These are phyloP conservation scores for Cryptosporidium meleagridis DNA, from an alignment of 169 alveolate species.

Conservation along the genomic window DNA sequence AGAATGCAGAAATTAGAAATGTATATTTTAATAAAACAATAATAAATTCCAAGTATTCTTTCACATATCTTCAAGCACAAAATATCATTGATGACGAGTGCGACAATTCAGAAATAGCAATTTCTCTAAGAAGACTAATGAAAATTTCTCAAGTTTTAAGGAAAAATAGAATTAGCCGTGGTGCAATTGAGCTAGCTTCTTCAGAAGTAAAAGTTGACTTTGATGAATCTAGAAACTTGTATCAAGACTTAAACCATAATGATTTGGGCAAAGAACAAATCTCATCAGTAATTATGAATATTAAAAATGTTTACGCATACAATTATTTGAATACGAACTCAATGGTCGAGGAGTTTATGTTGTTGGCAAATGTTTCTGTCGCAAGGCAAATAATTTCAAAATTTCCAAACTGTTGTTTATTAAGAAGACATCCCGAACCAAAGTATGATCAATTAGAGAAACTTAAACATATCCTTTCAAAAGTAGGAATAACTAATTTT, in stretches of 20 bases:
- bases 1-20: conserved; percentile 84
- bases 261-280: neutral
- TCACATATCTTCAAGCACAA: conserved; percentile 91
- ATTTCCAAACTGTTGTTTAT: conserved; percentile 92
- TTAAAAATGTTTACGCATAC: conserved; percentile 36
- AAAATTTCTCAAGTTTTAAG: conserved; percentile 88
- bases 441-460: conserved; percentile 91
- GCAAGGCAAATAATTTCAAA: conserved; percentile 89
- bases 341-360: conserved; percentile 98
- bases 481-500: conserved; percentile 84
- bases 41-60: conserved; percentile 91
- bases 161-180: conserved; percentile 90
- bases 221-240: conserved; percentile 82
- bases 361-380: conserved; percentile 97
- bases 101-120: conserved; percentile 84
- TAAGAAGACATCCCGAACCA: conserved; percentile 96
- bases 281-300: neutral
- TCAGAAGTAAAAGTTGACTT: conserved; percentile 94
- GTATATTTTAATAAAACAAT: conserved; percentile 88
- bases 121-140: conserved; percentile 87
- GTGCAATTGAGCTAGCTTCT: conserved; percentile 96
- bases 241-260: neutral
- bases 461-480: conserved; percentile 86
- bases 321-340: conserved; percentile 77
- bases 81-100: conserved; percentile 87